A percentile compares a stretch with the other conserved stretches of the same genome.
These are phyloP conservation scores for Atalantia buxifolia DNA, from an alignment of 345 rosid genomes.

Conservation along the genomic window DNA sequence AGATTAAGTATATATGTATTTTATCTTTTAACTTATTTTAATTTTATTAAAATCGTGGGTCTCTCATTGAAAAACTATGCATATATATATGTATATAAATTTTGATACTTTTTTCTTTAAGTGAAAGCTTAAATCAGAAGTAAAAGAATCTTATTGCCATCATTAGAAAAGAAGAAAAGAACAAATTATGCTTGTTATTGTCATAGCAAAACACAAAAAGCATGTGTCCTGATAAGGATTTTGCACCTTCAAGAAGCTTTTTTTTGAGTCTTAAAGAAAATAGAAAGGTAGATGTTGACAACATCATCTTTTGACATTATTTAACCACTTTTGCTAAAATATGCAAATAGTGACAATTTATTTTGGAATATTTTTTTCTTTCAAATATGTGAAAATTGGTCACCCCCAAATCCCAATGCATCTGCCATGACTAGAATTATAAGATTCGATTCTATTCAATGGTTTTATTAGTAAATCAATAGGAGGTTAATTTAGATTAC, in stretches of 20 bases:
- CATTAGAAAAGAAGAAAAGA: slow-evolving; percentile 9
- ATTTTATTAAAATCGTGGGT: too few relatives aligned
- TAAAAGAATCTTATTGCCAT: background rate
- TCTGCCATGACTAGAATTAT: too few relatives aligned
- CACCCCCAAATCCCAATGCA: background rate
- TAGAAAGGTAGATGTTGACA: slow-evolving; percentile 7
- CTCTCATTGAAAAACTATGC: too few relatives aligned
- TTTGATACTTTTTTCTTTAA: too few relatives aligned
- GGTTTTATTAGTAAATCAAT: too few relatives aligned
- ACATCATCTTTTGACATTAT: slow-evolving; percentile 7
- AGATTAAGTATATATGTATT: too few relatives aligned
- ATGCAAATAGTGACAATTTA: background rate
- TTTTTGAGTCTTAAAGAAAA: background rate
- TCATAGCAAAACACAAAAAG: slow-evolving; percentile 12
- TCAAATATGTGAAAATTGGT: background rate
- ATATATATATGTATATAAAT: too few relatives aligned
- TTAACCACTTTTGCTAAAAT: background rate
- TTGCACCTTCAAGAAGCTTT: slow-evolving; percentile 14
- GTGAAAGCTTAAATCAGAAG: too few relatives aligned
- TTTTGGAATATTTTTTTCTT: background rate
- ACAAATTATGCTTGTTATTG: slow-evolving; percentile 17
- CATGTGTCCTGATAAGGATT: slow-evolving; percentile 20
- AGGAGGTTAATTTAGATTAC: too few relatives aligned
- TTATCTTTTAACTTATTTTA: too few relatives aligned
- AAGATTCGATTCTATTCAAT: too few relatives aligned